Evolutionary conservation across 2,329 filamentous ascomycete genomes (phyloP).

Genomic region (Fusarium sp.): DNA sequence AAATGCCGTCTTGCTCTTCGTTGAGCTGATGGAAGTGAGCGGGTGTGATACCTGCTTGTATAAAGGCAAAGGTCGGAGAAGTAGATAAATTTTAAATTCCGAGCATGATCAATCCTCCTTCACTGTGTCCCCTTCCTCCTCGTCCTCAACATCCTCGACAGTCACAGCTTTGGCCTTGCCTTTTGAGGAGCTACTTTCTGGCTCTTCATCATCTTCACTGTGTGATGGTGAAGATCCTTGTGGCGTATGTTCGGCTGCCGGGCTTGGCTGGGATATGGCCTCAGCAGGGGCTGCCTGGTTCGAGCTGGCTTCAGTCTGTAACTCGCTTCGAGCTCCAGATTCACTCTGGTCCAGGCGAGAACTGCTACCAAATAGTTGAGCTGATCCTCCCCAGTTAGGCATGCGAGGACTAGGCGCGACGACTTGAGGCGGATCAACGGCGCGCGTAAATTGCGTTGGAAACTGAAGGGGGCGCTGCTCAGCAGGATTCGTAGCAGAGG

Average conservation of each 20-base stretch:
- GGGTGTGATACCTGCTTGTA: not conserved
- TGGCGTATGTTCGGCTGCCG: conserved; percentile 20
- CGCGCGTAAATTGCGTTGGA: conserved; percentile 26
- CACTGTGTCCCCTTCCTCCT: conserved; percentile 11
- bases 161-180: conserved; percentile 61
- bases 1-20: conserved; percentile 19
- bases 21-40: conserved; percentile 2
- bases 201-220: conserved; percentile 36
- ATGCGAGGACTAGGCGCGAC: conserved; percentile 62
- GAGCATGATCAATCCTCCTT: conserved; percentile 30
- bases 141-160: conserved; percentile 49
- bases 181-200: conserved; percentile 47
- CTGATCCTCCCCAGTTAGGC: conserved; percentile 64
- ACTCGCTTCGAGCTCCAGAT: conserved; percentile 24
- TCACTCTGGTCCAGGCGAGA: conserved; percentile 45
- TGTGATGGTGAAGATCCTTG: conserved; percentile 18
- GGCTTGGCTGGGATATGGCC: conserved; percentile 11
- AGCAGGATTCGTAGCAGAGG: conserved; percentile 7
- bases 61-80: not conserved
- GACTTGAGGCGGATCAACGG: conserved; percentile 51
- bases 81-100: not conserved
- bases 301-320: conserved; percentile 20
- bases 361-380: conserved; percentile 60
- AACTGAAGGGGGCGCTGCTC: conserved; percentile 33
- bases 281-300: conserved; percentile 22